Base-by-base conservation (phyloP, 2,329 filamentous ascomycete species). In the Cryphonectria parasitica region DNA sequence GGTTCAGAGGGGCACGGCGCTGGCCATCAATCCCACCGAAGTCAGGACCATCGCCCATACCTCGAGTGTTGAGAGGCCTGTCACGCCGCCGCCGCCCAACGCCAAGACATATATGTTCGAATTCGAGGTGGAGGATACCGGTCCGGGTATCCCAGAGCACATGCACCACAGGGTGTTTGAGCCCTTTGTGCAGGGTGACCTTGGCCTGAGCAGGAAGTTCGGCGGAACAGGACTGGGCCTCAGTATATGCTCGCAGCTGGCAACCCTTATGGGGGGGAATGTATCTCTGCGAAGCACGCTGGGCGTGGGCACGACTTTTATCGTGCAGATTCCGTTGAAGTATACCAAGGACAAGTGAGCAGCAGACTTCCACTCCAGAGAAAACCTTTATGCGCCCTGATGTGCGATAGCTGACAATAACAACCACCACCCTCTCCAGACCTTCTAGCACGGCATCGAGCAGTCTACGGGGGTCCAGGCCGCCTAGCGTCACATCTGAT, bases 121-220 rank as follows among this genome's bases (percentile, higher is more conserved):
- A 77, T 97, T 97, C 72, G 92, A 97, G 77, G 93, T 97, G 0
- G 87, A 94, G 77, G 95, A 98, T 75, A 95, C 91, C 0, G 95
- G 95, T 0, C 94, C 94, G 0, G 95, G 95, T 39, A 97, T 97
- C 69, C 89, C 93, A 0, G 87, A 90, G 8, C 83, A 91, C 73
- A 88, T 97, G 79, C 93, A 94, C 75, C 85, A 92, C 69, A 91
- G 91, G 74, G 93, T 98, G 13, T 98, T 98, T 78, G 95, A 97
- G 79, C 95, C 95, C 0, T 98, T 98, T 77, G 92, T 97, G 0
- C 95, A 98, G 80, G 95, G 92, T n/a, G 94, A 97, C 77, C 83
- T 96, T 1, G 92, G 94, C 0, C 82, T 98, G 22, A 97, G 92
- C 82, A 97, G 94, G 79, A 96, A 96, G 77, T 97, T 91, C 77